A percentile compares a stretch with the other conserved stretches of the same genome.
phyloP scores from a whole-genome alignment of 352 stramenopile genomes.

The Phytopythium delawarense region DNA sequence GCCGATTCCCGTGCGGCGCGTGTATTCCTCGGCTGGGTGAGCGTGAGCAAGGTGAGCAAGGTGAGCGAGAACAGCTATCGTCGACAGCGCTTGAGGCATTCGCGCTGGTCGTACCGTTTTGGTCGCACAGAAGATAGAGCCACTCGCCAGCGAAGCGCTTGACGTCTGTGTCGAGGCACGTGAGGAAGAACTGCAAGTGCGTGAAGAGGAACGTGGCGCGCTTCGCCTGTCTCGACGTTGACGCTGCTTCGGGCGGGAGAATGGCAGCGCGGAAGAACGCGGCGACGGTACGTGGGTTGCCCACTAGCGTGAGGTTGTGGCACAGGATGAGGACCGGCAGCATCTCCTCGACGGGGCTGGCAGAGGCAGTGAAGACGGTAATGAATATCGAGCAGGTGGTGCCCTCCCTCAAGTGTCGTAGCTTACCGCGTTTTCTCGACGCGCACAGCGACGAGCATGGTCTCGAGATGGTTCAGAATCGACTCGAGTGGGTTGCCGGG shows the following conservation, averaged over 20 bases:
- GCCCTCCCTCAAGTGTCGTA: not conserved
- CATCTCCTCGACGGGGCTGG: slow-evolving; percentile 37
- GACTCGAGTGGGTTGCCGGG: slow-evolving; percentile 11
- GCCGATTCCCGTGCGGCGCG: slow-evolving; percentile 55
- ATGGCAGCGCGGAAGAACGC: slow-evolving; percentile 40
- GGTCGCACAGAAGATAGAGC: slow-evolving; percentile 65
- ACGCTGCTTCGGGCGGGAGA: slow-evolving; percentile 12
- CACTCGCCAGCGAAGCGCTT: slow-evolving; percentile 66
- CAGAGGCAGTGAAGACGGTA: not conserved
- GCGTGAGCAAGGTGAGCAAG: slow-evolving; percentile 5
- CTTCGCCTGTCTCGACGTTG: not conserved
- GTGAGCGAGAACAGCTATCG: not conserved
- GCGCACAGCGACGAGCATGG: slow-evolving; percentile 48
- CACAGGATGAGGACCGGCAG: slow-evolving; percentile 61
- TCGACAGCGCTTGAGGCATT: not conserved
- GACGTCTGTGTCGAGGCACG: slow-evolving; percentile 63
- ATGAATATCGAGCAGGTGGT: not conserved
- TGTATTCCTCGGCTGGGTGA: slow-evolving; percentile 63
- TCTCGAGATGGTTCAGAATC: slow-evolving; percentile 44
- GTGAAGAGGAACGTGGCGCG: slow-evolving; percentile 42
- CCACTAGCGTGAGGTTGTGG: slow-evolving; percentile 47
- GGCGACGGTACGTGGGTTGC: slow-evolving; percentile 17
- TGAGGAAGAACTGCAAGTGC: slow-evolving; percentile 68
- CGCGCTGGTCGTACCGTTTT: slow-evolving; percentile 47
- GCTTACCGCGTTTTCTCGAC: slow-evolving; percentile 57